phyloP scores from a whole-genome alignment of 768 basidiomycete species.

The Suillus occidentalis region DNA sequence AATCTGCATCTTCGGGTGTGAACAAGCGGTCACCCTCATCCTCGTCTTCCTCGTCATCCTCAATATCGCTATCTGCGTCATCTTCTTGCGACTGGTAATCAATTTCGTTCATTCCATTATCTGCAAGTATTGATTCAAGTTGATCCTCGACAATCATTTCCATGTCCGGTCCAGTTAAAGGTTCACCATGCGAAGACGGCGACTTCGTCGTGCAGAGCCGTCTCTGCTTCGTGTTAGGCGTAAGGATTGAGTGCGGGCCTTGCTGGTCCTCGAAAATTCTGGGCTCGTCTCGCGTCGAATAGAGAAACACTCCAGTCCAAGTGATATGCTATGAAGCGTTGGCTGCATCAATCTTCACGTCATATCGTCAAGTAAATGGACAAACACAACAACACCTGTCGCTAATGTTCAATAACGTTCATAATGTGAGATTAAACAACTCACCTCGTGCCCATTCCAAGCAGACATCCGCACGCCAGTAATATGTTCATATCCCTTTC shows the following conservation, averaged over 20 bases:
- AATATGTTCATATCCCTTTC: constrained; percentile 55
- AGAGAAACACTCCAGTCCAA: constrained; percentile 72
- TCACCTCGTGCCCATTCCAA: constrained; percentile 74
- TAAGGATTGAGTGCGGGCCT: constrained; percentile 24
- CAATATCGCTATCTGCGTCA: constrained; percentile 25
- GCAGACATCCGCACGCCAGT: constrained; percentile 74
- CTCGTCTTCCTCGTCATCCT: constrained; percentile 33
- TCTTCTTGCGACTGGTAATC: constrained; percentile 29
- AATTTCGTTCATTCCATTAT: constrained; percentile 25
- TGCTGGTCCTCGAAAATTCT: constrained; percentile 21
- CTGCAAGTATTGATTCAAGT: constrained; percentile 1
- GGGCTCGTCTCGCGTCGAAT: constrained; percentile 69
- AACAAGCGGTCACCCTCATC: constrained; percentile 32
- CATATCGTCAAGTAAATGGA: constrained; percentile 9
- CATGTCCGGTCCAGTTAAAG: not conserved
- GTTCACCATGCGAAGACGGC: constrained; percentile 4
- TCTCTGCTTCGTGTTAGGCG: constrained; percentile 29
- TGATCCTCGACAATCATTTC: constrained; percentile 10
- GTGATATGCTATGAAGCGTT: constrained; percentile 56
- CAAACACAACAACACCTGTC: constrained; percentile 66
- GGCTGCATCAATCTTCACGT: not conserved
- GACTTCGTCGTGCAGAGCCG: constrained; percentile 19
- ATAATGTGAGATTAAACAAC: constrained; percentile 9
- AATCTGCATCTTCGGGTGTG: constrained; percentile 24
- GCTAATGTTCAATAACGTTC: not conserved